Evolutionary conservation across 108 stramenopile genomes (phyloP).

Genomic region (Cyclotella atomus): DNA sequence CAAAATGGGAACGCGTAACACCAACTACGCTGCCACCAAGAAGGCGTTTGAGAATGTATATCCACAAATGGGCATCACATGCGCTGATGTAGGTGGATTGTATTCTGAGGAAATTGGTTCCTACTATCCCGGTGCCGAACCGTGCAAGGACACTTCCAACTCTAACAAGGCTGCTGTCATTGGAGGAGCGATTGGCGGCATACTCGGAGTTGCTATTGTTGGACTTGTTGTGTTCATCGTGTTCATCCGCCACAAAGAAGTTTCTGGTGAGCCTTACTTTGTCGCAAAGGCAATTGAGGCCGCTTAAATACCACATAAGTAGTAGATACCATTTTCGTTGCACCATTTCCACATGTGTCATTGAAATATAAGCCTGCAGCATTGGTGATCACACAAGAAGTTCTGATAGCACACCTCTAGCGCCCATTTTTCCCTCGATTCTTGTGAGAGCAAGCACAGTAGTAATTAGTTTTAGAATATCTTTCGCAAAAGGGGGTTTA

Average conservation of each 20-base stretch:
- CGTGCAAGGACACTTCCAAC: conserved; percentile 32
- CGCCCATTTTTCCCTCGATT: too few relatives aligned
- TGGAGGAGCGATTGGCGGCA: conserved; percentile 16
- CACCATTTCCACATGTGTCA: too few relatives aligned
- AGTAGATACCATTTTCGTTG: too few relatives aligned
- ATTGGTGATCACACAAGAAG: too few relatives aligned
- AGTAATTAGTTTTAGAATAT: too few relatives aligned
- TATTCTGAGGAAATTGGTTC: conserved; percentile 37
- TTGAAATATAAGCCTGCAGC: too few relatives aligned
- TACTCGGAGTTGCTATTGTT: conserved; percentile 23
- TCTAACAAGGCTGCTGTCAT: not conserved
- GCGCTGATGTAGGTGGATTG: conserved; percentile 73
- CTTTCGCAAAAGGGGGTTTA: too few relatives aligned
- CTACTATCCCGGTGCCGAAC: conserved; percentile 43
- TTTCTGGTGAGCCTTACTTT: not conserved
- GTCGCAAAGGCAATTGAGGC: not conserved
- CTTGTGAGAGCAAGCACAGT: too few relatives aligned
- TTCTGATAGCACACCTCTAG: too few relatives aligned
- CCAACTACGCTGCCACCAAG: conserved; percentile 62
- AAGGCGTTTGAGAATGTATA: conserved; percentile 72
- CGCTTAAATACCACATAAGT: too few relatives aligned
- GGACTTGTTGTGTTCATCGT: conserved; percentile 28
- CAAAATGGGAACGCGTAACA: conserved; percentile 41
- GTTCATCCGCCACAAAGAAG: conserved; percentile 38
- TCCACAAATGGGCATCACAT: conserved; percentile 61